phyloP scores from a whole-genome alignment of 371 early-diverging fungal genomes.

The Actinomucor elegans region DNA sequence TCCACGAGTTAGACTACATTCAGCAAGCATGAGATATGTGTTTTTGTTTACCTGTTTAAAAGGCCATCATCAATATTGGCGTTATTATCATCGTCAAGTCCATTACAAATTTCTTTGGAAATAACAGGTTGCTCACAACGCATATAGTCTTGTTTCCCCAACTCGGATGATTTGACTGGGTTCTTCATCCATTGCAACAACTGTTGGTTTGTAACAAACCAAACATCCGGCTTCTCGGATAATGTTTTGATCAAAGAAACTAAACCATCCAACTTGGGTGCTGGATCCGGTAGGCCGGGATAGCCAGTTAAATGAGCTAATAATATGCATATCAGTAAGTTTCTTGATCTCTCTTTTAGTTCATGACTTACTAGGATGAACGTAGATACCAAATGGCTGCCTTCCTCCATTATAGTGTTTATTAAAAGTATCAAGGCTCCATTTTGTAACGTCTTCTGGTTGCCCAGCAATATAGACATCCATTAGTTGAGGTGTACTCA shows the following conservation, averaged over 20 bases:
- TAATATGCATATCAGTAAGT: background rate
- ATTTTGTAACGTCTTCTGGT: constrained; percentile 42
- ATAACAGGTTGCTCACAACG: constrained; percentile 58
- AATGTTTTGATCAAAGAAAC: constrained; percentile 47
- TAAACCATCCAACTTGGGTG: constrained; percentile 35
- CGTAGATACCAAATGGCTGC: constrained; percentile 71
- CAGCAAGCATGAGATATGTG: too few relatives aligned
- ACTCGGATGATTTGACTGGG: constrained; percentile 60
- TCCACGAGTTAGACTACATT: background rate
- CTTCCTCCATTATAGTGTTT: constrained; percentile 62
- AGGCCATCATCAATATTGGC: constrained; percentile 45
- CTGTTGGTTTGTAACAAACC: constrained; percentile 69
- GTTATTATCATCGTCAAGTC: constrained; percentile 59
- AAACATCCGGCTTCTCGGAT: constrained; percentile 52
- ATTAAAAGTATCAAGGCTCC: constrained; percentile 52
- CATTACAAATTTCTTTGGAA: constrained; percentile 72
- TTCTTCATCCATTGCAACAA: constrained; percentile 66
- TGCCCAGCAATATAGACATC: constrained; percentile 61
- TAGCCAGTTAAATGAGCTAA: constrained; percentile 52
- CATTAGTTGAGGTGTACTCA: constrained; percentile 57
- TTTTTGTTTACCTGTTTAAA: constrained; percentile 29
- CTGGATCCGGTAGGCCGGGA: constrained; percentile 45
- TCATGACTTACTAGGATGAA: constrained; percentile 49
- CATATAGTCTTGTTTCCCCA: constrained; percentile 56
- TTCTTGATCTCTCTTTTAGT: too few relatives aligned